phyloP scores from a whole-genome alignment of 2,329 filamentous ascomycete genomes.

The Aspergillus aculeatinus region DNA sequence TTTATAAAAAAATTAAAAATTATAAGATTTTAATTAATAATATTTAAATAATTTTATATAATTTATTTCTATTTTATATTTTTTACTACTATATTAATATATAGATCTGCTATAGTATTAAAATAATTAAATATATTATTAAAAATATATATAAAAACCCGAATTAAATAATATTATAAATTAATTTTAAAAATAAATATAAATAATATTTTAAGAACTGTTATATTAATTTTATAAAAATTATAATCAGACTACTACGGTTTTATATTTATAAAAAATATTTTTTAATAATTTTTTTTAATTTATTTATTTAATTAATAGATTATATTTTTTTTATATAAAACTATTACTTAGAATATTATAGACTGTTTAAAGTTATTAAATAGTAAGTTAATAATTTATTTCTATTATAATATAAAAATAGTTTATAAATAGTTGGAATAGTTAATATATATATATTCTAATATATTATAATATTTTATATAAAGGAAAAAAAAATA shows the following conservation, averaged over 20 bases:
- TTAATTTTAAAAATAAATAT: not conserved
- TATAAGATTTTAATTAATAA: not conserved
- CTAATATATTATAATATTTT: not conserved
- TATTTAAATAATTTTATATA: too few species aligned
- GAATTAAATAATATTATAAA: not conserved
- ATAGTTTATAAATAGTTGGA: not conserved
- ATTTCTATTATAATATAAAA: not conserved
- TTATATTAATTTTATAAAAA: too few species aligned
- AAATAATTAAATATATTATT: not conserved
- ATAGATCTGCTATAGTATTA: not conserved
- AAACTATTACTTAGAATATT: not conserved
- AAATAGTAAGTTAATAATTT: not conserved
- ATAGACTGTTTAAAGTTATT: not conserved
- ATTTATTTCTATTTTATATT: too few species aligned
- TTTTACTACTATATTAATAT: too few species aligned
- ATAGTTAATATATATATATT: not conserved
- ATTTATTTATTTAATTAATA: not conserved
- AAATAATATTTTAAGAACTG: not conserved
- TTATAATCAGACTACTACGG: not conserved
- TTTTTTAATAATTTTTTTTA: not conserved
- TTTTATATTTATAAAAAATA: not conserved
- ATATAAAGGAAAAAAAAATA: not conserved
- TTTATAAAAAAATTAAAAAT: not conserved
- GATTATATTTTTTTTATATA: not conserved
- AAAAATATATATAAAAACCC: too few species aligned